A percentile compares a stretch with the other conserved stretches of the same genome.
Conservation (phyloP, 495 filamentous ascomycete species). For the Filosporella fistucella region DNA sequence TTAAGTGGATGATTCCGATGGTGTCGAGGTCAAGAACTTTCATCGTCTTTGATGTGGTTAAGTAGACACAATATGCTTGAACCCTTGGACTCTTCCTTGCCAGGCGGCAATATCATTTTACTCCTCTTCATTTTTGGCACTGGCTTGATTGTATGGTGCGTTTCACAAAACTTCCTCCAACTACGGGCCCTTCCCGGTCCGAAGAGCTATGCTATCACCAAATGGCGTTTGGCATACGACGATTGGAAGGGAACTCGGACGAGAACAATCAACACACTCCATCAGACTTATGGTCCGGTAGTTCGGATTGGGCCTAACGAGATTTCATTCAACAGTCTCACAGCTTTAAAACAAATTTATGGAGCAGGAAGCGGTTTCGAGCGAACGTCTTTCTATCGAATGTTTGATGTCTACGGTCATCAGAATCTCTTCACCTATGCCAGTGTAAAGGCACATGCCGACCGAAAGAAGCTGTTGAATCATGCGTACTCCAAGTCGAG, state of each 20-base stretch:
- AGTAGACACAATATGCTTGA: no score
- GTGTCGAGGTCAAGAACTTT: no score
- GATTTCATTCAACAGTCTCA: constrained; percentile 21
- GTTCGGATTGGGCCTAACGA: constrained; percentile 28
- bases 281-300: constrained; percentile 39
- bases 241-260: constrained; percentile 33
- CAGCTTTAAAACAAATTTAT: constrained; percentile 29
- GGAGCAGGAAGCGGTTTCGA: constrained; percentile 37
- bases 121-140: no score
- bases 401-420: constrained; percentile 37
- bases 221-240: constrained; percentile 21
- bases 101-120: no score
- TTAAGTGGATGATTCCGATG: no score
- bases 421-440: constrained; percentile 34
- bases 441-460: constrained; percentile 25
- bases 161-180: not conserved
- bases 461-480: constrained; percentile 35
- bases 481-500: constrained; percentile 34
- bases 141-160: no score
- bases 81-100: no score
- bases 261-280: constrained; percentile 48
- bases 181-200: constrained; percentile 9
- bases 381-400: constrained; percentile 33
- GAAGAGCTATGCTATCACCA: constrained; percentile 10
- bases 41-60: no score